Evolutionary conservation across 1,139 yeast species (phyloP), one percentile per base, ranked within the genome.

Genomic region (Geotrichum candidum): DNA sequence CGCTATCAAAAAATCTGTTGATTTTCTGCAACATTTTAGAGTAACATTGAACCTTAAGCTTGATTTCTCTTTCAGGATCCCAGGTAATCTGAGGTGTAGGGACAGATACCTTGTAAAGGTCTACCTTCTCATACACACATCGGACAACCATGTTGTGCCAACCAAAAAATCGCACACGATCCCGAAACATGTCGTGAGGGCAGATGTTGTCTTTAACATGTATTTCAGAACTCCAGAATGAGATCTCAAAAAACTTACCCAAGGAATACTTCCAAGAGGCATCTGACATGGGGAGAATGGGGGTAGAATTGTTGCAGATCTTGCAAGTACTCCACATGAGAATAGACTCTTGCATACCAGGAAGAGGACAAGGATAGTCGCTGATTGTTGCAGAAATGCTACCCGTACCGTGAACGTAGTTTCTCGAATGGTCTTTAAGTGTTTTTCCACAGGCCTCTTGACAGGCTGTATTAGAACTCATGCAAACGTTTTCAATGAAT

Each of bases 271-370:
- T 90, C 86, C 96, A 92, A 0, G 97, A 86, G 35, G 87, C 87
- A 60, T 90, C 94, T 68, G 90, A 88, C 88, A 95, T 84, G n/a
- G 90, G 89, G 29, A 86, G 77, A 15, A 89, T 85, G 0, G 97
- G 96, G 2, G 96, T 86, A 0, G 88, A 80, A 55, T 80, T 82
- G 23, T 85, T 82, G 72, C 99, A 95, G 59, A 79, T 80, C 63
- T 87, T 89, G 74, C 99, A 95, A 66, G 83, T 85, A 72, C 96
- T 89, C 99, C 99, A 95, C 80, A 92, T 87, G 57, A 91, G 78
- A 57, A 95, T 84, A n/a, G 83, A 82, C 68, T 86, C 82, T 64
- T 85, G 85, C 54, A 85, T 76, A 10, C 86, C 85, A 0, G 90
- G 85, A 2, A 86, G 72, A 22, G 81, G 77, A 51, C 85, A 79